Evolutionary conservation across 441 rosid genomes (phyloP).

Genomic region (Arabidopsis lyrata): DNA sequence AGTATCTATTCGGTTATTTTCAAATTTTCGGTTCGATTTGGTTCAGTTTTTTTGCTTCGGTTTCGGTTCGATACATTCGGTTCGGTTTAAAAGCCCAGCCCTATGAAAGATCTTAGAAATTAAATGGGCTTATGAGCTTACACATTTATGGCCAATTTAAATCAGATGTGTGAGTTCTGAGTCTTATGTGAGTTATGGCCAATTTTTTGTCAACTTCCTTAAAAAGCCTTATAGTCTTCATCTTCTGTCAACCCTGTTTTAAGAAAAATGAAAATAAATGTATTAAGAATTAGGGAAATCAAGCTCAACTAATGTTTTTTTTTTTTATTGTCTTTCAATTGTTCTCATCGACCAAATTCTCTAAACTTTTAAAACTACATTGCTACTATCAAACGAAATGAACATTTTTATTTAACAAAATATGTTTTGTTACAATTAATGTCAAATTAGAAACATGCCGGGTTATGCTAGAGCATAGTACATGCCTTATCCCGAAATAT

Average conservation of each 20-base stretch:
- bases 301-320: background rate
- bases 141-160: background rate
- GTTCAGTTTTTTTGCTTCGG: too few relatives aligned
- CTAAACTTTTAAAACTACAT: too few relatives aligned
- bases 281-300: background rate
- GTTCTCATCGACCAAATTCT: background rate
- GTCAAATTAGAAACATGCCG: conserved; percentile 3
- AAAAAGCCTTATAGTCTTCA: background rate
- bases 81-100: too few relatives aligned
- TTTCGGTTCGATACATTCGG: too few relatives aligned
- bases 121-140: conserved; percentile 29
- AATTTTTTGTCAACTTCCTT: too few relatives aligned
- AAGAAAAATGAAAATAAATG: background rate
- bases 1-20: too few relatives aligned
- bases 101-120: too few relatives aligned
- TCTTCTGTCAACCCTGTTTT: background rate
- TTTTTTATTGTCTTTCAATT: background rate
- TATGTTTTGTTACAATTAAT: background rate
- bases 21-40: too few relatives aligned
- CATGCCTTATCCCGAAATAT: conserved; percentile 18
- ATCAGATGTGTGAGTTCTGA: background rate
- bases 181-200: too few relatives aligned
- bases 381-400: background rate
- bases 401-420: background rate
- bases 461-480: conserved; percentile 1